Conservation (phyloP, 768 basidiomycete species). For the Termitomyces sp. region DNA sequence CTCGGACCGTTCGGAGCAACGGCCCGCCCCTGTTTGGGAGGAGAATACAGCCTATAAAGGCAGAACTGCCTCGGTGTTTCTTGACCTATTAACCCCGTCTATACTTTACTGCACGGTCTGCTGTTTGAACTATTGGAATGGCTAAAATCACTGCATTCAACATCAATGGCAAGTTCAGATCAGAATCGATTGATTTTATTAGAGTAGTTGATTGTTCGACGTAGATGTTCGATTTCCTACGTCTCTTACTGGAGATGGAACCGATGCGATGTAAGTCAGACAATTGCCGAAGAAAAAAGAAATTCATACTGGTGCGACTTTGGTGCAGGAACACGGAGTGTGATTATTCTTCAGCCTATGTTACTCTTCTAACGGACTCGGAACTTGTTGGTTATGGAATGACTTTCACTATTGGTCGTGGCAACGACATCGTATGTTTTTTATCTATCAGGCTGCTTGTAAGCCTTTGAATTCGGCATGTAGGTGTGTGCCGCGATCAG, state of each 20-base stretch:
- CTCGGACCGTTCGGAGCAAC: constrained; percentile 5
- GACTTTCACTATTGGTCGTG: constrained; percentile 93
- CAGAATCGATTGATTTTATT: neutral
- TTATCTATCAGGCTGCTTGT: neutral
- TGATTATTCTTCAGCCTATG: constrained; percentile 93
- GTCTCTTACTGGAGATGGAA: constrained; percentile 85
- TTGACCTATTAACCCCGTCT: neutral
- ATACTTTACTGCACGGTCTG: neutral
- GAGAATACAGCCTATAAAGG: neutral
- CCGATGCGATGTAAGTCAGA: constrained; percentile 77
- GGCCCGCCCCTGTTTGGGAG: neutral
- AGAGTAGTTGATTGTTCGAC: neutral
- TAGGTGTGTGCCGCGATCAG: constrained; percentile 81
- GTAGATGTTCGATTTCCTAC: constrained; percentile 91
- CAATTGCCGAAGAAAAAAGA: neutral
- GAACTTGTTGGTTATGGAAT: constrained; percentile 85
- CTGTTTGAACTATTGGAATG: constrained; percentile 14
- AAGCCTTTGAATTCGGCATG: neutral
- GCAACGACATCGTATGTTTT: constrained; percentile 81
- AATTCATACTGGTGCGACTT: neutral
- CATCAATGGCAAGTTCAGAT: constrained; percentile 43
- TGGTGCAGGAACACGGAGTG: constrained; percentile 84
- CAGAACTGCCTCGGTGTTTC: neutral
- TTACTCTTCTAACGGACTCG: constrained; percentile 70
- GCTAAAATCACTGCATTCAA: constrained; percentile 51